phyloP scores from a whole-genome alignment of 1,284 basidiomycete genomes.

The Mycena citricolor region DNA sequence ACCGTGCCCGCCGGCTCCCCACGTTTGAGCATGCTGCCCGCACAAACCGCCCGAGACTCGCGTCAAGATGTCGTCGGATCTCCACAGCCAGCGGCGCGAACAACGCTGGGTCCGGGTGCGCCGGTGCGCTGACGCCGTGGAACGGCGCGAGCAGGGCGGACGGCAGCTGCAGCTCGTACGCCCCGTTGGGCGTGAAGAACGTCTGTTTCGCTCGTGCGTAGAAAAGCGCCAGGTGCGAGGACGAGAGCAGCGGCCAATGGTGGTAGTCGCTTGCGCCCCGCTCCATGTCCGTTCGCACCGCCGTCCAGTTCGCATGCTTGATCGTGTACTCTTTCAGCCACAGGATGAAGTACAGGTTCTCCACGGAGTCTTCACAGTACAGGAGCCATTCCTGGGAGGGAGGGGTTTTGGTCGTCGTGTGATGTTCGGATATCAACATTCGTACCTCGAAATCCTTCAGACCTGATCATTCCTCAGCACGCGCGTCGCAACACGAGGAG shows the following conservation, averaged over 20 bases:
- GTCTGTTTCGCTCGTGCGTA: slow-evolving; percentile 75
- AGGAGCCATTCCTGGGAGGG: slow-evolving; percentile 61
- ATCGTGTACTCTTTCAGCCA: slow-evolving; percentile 69
- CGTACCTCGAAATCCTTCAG: slow-evolving; percentile 72
- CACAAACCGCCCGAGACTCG: slow-evolving; percentile 67
- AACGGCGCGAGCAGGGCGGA: slow-evolving; percentile 66
- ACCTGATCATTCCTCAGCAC: slow-evolving; percentile 38
- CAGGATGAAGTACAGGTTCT: slow-evolving; percentile 76
- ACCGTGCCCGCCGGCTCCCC: slow-evolving; percentile 67
- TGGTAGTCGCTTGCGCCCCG: slow-evolving; percentile 33
- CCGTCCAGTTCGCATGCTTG: slow-evolving; percentile 60
- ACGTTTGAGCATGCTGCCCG: slow-evolving; percentile 71
- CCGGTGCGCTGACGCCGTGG: slow-evolving; percentile 43
- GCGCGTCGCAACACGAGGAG: not conserved
- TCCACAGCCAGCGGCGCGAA: slow-evolving; percentile 60
- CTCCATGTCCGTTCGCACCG: slow-evolving; percentile 41
- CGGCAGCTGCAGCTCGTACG: slow-evolving; percentile 69
- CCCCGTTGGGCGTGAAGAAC: slow-evolving; percentile 66
- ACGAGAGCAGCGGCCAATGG: slow-evolving; percentile 42
- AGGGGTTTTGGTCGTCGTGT: not conserved
- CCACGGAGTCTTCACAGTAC: slow-evolving; percentile 67
- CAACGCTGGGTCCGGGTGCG: slow-evolving; percentile 62
- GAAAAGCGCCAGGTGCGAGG: slow-evolving; percentile 63
- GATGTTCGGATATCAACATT: not conserved
- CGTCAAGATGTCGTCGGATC: slow-evolving; percentile 57